These are phyloP conservation scores for Termitomyces sp. DNA, from an alignment of 768 basidiomycete genomes.

Conservation along the genomic window DNA sequence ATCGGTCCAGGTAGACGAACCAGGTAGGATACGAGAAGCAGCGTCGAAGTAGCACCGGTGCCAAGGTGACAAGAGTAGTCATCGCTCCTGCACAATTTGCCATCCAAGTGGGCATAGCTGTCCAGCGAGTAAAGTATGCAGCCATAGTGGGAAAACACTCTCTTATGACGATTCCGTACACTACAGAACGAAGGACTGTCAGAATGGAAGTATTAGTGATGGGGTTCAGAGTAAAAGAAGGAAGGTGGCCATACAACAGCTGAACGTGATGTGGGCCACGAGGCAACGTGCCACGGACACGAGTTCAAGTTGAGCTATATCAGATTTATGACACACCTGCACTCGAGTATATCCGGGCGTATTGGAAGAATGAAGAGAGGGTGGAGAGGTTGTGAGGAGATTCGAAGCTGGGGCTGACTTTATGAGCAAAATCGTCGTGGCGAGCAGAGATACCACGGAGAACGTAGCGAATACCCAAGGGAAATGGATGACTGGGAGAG, in stretches of 20 bases:
- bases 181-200: not conserved
- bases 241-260: not conserved
- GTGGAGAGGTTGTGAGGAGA: not conserved
- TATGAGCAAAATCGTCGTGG: not conserved
- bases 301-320: not conserved
- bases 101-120: not conserved
- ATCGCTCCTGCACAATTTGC: not conserved
- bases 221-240: not conserved
- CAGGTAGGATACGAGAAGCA: not conserved
- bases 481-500: not conserved
- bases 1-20: not conserved
- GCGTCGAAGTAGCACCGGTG: not conserved
- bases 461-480: not conserved
- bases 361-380: not conserved
- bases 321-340: not conserved
- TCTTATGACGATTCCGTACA: not conserved
- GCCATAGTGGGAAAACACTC: conserved; percentile 1
- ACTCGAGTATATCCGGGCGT: not conserved
- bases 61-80: not conserved
- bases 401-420: not conserved
- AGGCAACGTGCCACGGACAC: not conserved
- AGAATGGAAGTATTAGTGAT: not conserved
- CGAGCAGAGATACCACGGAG: not conserved
- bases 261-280: not conserved
- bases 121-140: not conserved